A percentile compares a stretch with the other conserved stretches of the same genome.
These are phyloP conservation scores for Fusarium bactridioides DNA, from an alignment of 2,329 filamentous ascomycete species.

Conservation along the genomic window DNA sequence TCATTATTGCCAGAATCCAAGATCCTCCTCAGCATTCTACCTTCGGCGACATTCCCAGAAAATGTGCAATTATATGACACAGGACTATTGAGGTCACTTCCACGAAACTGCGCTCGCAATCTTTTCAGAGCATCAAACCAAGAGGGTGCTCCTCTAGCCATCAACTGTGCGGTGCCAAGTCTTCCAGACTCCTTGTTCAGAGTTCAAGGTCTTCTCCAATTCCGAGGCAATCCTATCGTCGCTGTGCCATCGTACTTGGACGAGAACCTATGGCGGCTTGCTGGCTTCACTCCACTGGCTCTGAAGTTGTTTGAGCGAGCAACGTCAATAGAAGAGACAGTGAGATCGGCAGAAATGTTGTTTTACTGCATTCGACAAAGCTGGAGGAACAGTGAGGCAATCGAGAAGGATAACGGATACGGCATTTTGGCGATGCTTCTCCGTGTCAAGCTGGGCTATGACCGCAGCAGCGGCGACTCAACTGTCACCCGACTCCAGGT, in stretches of 20 bases:
- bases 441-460: slow-evolving; percentile 78
- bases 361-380: slow-evolving; percentile 87
- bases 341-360: slow-evolving; percentile 82
- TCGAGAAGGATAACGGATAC: slow-evolving; percentile 96
- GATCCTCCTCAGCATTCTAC: slow-evolving; percentile 83
- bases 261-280: slow-evolving; percentile 89
- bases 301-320: slow-evolving; percentile 86
- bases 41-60: slow-evolving; percentile 80
- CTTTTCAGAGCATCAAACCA: slow-evolving; percentile 49
- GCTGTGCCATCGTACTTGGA: slow-evolving; percentile 85
- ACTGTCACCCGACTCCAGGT: slow-evolving; percentile 53
- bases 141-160: slow-evolving; percentile 76
- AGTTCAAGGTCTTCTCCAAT: slow-evolving; percentile 79
- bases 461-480: slow-evolving; percentile 44
- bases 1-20: slow-evolving; percentile 81
- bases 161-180: slow-evolving; percentile 87
- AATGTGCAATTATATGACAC: slow-evolving; percentile 82
- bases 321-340: slow-evolving; percentile 71
- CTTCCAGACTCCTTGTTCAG: slow-evolving; percentile 89
- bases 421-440: slow-evolving; percentile 85
- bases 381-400: slow-evolving; percentile 98
- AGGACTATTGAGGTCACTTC: slow-evolving; percentile 78
- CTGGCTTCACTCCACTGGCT: slow-evolving; percentile 87
- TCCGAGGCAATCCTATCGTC: slow-evolving; percentile 85
- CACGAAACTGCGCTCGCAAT: slow-evolving; percentile 73